Percentiles rank a stretch among this genome's conserved stretches.
These are phyloP conservation scores for Aspergillus bombycis DNA, from an alignment of 2,329 filamentous ascomycete genomes.

Conservation along the genomic window DNA sequence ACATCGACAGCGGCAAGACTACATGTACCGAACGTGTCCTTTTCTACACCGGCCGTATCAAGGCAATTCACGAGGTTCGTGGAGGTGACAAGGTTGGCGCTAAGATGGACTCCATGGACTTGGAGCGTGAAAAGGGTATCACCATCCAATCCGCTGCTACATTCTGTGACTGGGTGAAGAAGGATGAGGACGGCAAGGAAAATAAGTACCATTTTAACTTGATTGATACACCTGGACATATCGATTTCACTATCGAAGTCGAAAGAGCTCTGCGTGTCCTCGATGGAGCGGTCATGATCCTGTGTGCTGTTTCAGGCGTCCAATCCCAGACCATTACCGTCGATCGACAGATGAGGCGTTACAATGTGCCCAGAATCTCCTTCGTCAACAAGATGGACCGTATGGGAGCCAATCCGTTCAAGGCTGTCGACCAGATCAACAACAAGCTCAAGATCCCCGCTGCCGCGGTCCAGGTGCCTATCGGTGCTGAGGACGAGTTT, in stretches of 20 bases:
- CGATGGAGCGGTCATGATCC: slow-evolving; percentile 96
- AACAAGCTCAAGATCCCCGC: slow-evolving; percentile 90
- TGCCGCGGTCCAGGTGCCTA: slow-evolving; percentile 91
- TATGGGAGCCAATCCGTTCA: slow-evolving; percentile 98
- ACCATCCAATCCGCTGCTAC: slow-evolving; percentile 98
- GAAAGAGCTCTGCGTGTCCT: slow-evolving; percentile 92
- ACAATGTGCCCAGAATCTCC: slow-evolving; percentile 92
- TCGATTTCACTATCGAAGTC: slow-evolving; percentile 99
- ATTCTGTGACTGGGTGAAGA: slow-evolving; percentile 95
- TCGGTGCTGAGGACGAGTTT: slow-evolving; percentile 89
- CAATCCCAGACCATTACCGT: slow-evolving; percentile 98
- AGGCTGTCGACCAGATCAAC: slow-evolving; percentile 96
- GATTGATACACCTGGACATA: slow-evolving; percentile 98
- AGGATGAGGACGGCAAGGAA: slow-evolving; percentile 73
- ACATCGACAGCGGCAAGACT: slow-evolving; percentile 98
- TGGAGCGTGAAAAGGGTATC: slow-evolving; percentile 97
- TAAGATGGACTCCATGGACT: slow-evolving; percentile 99
- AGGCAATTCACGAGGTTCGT: slow-evolving; percentile 94
- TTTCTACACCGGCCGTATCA: slow-evolving; percentile 97
- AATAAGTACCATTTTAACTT: slow-evolving; percentile 96
- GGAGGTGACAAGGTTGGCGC: slow-evolving; percentile 87
- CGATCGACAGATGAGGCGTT: slow-evolving; percentile 97
- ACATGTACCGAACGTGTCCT: slow-evolving; percentile 95
- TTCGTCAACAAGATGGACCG: slow-evolving; percentile 99
- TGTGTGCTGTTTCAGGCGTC: slow-evolving; percentile 95